Evolutionary conservation across 2,329 filamentous ascomycete genomes (phyloP).

Genomic region (Gremmenia infestans): DNA sequence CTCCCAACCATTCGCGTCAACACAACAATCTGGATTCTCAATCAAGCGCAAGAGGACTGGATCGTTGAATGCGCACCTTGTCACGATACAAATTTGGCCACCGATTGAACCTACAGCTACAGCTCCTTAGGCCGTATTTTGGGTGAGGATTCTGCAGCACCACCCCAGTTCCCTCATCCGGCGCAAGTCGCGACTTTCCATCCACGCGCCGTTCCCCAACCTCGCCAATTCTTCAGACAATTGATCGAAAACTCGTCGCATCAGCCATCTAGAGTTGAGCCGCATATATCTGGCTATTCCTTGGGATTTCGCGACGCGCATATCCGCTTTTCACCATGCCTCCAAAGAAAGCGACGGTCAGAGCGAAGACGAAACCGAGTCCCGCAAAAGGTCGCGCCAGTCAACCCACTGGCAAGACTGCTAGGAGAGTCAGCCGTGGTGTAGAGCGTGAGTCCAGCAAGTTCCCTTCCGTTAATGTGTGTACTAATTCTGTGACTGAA

Average conservation of each 20-base stretch:
- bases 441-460: conserved; percentile 5
- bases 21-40: too few relatives aligned
- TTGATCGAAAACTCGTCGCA: not conserved
- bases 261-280: not conserved
- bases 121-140: too few relatives aligned
- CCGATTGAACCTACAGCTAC: too few relatives aligned
- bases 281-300: too few relatives aligned
- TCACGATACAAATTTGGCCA: not conserved
- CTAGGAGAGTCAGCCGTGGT: not conserved
- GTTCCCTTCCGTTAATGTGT: not conserved
- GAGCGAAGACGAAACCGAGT: not conserved
- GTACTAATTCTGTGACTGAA: not conserved
- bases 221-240: not conserved
- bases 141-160: not conserved
- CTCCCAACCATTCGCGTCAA: too few relatives aligned
- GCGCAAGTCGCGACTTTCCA: too few relatives aligned
- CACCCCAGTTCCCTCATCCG: not conserved
- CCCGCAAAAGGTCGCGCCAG: not conserved
- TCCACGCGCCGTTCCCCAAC: not conserved
- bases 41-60: too few relatives aligned
- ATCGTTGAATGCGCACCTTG: not conserved
- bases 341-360: not conserved
- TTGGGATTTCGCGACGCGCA: not conserved
- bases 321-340: conserved; percentile 2
- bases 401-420: not conserved